Percentiles rank a stretch among this genome's conserved stretches.
Evolutionary conservation across 2,329 filamentous ascomycete species (phyloP).

Genomic region (Achaetomium macrosporum): DNA sequence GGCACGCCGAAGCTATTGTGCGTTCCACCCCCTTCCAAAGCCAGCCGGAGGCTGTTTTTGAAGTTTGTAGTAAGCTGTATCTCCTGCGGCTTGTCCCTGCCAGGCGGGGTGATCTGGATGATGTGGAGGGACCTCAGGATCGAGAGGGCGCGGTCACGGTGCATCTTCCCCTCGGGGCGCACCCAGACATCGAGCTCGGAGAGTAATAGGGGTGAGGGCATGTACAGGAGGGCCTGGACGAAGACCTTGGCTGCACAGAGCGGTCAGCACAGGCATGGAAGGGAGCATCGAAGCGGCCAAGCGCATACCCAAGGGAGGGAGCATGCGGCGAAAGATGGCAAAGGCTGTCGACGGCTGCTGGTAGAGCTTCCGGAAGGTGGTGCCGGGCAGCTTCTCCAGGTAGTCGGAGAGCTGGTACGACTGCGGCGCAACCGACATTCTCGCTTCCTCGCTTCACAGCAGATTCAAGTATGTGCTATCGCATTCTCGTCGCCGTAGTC

Average conservation of each 20-base stretch:
- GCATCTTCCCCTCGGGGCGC: slow-evolving; percentile 56
- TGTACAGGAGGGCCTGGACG: slow-evolving; percentile 92
- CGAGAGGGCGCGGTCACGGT: slow-evolving; percentile 77
- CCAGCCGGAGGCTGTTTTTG: slow-evolving; percentile 73
- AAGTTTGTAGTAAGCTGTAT: slow-evolving; percentile 79
- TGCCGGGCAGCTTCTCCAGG: slow-evolving; percentile 83
- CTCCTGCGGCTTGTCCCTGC: slow-evolving; percentile 59
- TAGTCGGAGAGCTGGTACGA: slow-evolving; percentile 73
- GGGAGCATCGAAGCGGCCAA: not conserved
- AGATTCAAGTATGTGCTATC: not conserved
- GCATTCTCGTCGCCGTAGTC: slow-evolving; percentile 4
- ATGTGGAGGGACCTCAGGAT: slow-evolving; percentile 85
- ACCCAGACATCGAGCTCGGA: slow-evolving; percentile 83
- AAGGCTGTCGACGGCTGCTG: slow-evolving; percentile 92
- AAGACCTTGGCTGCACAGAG: slow-evolving; percentile 71
- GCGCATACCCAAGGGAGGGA: slow-evolving; percentile 72
- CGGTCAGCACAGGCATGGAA: slow-evolving; percentile 4
- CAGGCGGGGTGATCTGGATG: slow-evolving; percentile 57
- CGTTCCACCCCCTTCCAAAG: slow-evolving; percentile 78
- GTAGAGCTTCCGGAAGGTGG: slow-evolving; percentile 86
- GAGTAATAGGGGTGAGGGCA: slow-evolving; percentile 73
- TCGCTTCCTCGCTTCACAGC: slow-evolving; percentile 5
- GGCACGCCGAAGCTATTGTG: slow-evolving; percentile 90
- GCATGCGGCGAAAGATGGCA: slow-evolving; percentile 94
- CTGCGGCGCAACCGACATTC: slow-evolving; percentile 43